Percentiles rank a stretch among this genome's conserved stretches.
Conservation (phyloP, 1,284 basidiomycete genomes). For the Puccinia brachypodii region DNA sequence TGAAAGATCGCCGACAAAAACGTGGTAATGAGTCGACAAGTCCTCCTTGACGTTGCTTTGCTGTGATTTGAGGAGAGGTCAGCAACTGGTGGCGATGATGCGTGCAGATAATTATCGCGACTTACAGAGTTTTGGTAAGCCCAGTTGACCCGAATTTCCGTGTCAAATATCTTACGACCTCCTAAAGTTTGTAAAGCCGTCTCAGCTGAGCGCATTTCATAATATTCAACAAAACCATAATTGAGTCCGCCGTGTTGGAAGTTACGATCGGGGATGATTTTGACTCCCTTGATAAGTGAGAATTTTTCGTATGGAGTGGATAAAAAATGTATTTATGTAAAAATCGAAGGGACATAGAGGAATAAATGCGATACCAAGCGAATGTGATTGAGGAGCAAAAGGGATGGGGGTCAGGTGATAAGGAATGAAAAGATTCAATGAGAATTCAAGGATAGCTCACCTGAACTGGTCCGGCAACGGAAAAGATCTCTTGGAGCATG, state of each 20-base stretch:
- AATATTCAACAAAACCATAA: constrained; percentile 93
- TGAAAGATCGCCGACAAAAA: constrained; percentile 96
- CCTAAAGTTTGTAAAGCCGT: constrained; percentile 94
- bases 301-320: constrained; percentile 19
- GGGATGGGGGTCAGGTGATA: background rate
- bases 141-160: constrained; percentile 94
- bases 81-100: background rate
- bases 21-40: constrained; percentile 90
- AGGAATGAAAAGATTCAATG: constrained; percentile 39
- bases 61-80: constrained; percentile 57
- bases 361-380: constrained; percentile 48
- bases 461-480: constrained; percentile 51
- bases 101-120: background rate
- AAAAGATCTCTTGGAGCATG: constrained; percentile 69
- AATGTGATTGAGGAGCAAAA: background rate
- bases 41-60: constrained; percentile 82
- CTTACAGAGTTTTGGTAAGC: constrained; percentile 77
- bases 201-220: constrained; percentile 96
- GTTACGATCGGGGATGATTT: constrained; percentile 98
- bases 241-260: constrained; percentile 96
- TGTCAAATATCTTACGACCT: constrained; percentile 93
- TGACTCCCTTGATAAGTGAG: constrained; percentile 74
- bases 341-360: constrained; percentile 22
- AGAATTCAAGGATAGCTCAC: constrained; percentile 49
- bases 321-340: background rate